Evolutionary conservation across 768 basidiomycete genomes (phyloP).

Genomic region (Mycena venus): DNA sequence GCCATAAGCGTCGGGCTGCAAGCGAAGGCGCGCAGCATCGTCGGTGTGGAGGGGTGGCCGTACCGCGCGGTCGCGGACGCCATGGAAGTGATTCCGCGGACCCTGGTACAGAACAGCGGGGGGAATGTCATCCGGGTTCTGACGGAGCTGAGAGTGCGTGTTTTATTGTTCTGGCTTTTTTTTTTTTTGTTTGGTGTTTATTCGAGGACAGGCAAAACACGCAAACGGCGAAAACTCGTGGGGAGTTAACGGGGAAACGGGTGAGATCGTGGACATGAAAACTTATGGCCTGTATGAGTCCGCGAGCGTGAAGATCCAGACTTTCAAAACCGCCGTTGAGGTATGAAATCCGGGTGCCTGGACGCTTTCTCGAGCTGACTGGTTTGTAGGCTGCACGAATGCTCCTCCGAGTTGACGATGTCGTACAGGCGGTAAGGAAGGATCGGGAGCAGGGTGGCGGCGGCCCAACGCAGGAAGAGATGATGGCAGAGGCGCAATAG

Average conservation of each 20-base stretch:
- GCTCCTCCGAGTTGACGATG: conserved; percentile 93
- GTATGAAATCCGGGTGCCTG: conserved; percentile 46
- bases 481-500: conserved; percentile 51
- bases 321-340: conserved; percentile 97
- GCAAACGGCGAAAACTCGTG: conserved; percentile 91
- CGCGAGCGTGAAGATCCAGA: conserved; percentile 98
- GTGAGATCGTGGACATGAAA: conserved; percentile 97
- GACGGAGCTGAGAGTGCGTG: conserved; percentile 90
- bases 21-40: conserved; percentile 81
- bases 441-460: conserved; percentile 70
- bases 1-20: conserved; percentile 92
- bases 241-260: conserved; percentile 97
- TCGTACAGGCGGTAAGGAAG: conserved; percentile 89
- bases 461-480: conserved; percentile 69
- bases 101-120: conserved; percentile 94
- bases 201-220: conserved; percentile 84
- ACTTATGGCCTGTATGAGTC: conserved; percentile 94
- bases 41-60: conserved; percentile 92
- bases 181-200: conserved; percentile 6
- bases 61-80: conserved; percentile 95
- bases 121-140: conserved; percentile 94
- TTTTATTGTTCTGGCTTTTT: neutral
- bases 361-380: conserved; percentile 9
- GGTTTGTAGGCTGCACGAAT: conserved; percentile 82
- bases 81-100: conserved; percentile 97